Conservation (phyloP, 2,329 filamentous ascomycete species). For the Knoxdaviesia capensis region DNA sequence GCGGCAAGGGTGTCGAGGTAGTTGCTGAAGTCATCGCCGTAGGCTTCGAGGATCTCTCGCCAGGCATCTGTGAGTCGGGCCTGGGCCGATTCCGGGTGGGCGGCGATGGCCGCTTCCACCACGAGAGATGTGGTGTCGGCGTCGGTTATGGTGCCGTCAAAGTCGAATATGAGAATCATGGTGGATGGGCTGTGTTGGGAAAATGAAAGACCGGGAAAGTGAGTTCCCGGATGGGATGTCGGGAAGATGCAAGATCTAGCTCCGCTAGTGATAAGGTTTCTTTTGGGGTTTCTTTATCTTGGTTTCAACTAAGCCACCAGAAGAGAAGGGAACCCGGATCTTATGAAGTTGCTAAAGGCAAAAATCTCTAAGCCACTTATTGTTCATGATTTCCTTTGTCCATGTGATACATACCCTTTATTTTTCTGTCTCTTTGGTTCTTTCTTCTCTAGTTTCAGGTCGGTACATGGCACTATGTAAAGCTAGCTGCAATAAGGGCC, state of each 20-base stretch:
- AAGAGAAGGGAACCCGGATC: too few relatives aligned
- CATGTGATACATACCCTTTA: too few relatives aligned
- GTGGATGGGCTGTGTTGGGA: slow-evolving; percentile 2
- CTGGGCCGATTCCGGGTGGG: slow-evolving; percentile 10
- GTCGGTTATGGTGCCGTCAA: slow-evolving; percentile 37
- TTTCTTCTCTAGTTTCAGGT: neutral
- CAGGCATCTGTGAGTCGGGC: slow-evolving; percentile 18
- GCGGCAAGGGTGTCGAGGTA: slow-evolving; percentile 15
- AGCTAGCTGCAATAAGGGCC: too few relatives aligned
- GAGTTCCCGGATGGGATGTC: too few relatives aligned
- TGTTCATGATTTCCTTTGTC: too few relatives aligned
- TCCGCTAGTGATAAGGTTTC: too few relatives aligned
- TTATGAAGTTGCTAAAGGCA: too few relatives aligned
- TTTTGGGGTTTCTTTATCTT: too few relatives aligned
- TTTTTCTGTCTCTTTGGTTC: neutral
- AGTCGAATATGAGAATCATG: slow-evolving; percentile 32
- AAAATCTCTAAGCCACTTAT: too few relatives aligned
- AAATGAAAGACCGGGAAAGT: neutral
- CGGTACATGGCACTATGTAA: too few relatives aligned
- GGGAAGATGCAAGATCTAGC: too few relatives aligned
- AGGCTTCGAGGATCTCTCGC: slow-evolving; percentile 23
- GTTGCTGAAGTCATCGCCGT: slow-evolving; percentile 19
- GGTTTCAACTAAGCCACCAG: too few relatives aligned
- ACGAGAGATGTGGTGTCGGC: slow-evolving; percentile 30
- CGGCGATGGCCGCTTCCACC: slow-evolving; percentile 20